Base-by-base conservation (phyloP, 176 grass and related monocot species). In the Oryza rufipogon region DNA sequence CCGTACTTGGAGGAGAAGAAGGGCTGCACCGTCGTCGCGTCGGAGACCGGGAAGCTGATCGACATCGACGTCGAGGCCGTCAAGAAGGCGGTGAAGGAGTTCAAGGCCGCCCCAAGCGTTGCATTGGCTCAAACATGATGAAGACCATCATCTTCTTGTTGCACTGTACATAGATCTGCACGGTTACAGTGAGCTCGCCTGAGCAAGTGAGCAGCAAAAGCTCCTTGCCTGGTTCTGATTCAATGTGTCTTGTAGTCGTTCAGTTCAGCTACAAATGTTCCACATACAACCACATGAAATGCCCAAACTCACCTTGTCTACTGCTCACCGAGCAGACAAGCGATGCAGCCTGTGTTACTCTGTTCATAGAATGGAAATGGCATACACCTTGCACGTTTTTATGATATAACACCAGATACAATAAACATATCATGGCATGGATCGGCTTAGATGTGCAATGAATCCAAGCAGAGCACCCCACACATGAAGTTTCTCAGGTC, bases 61-160 rank as follows among this genome's bases (percentile, higher is more conserved):
- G 91, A 84, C 78, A 86, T 98, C 36, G 96, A 98, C 81, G 5
- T 92, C 13, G 81, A 89, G 47, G 81, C 89, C 7, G 91, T 93
- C 56, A 90, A 94, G 71, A 90, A 83, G n/a, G 78, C 83, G 6
- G 77, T 88, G 49, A 84, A 85, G 78, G 74, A 19, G 60, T 82
- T 98, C 32, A 80, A 88, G 76, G 81, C 87, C 2, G 66, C 81
- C 58, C 93, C 91, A 0, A 80, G 75, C 78, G 90, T 98, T 60
- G 96, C 87, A 34, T 87, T 89, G 85, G 82, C 77, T 47, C 25
- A 89, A 30, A 81, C 9, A 81, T 45, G 28, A 68, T 4, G 13
- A 25, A 11, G 13, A 26, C 4, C 5, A 56, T 30, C 58, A 34
- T 70, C 58, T 34, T 64, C 79, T 73, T 42, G 15, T 14, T 73